Evolutionary conservation across 73 alveolate species (phyloP).

Genomic region (Blepharisma stoltei): DNA sequence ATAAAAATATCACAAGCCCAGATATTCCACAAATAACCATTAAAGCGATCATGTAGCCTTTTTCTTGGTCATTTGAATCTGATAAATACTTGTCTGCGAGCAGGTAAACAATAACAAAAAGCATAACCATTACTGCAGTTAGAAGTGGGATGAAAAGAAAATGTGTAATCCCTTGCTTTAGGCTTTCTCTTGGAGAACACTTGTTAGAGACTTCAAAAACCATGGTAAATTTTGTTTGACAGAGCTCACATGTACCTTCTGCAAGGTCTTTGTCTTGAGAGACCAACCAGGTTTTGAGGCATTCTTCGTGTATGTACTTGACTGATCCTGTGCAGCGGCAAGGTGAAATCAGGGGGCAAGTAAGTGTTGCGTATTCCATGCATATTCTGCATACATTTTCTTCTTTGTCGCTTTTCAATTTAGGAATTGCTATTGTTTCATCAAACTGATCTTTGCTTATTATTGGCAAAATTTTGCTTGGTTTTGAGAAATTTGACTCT

Average conservation of each 20-base stretch:
- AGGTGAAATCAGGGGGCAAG: slow-evolving; percentile 79
- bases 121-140: slow-evolving; percentile 14
- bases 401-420: background rate
- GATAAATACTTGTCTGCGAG: background rate
- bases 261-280: slow-evolving; percentile 52
- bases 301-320: slow-evolving; percentile 75
- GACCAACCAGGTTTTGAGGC: slow-evolving; percentile 76
- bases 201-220: background rate
- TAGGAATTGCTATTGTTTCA: no score
- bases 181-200: slow-evolving; percentile 23
- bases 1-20: slow-evolving; percentile 14
- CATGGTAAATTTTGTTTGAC: slow-evolving; percentile 52
- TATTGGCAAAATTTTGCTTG: no score
- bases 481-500: no score
- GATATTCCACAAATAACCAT: slow-evolving; percentile 12
- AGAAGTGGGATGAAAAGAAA: slow-evolving; percentile 12
- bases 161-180: background rate
- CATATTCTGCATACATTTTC: slow-evolving; percentile 35
- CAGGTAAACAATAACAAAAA: background rate
- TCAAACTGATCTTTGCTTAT: no score
- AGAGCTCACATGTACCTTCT: slow-evolving; percentile 72
- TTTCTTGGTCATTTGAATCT: background rate
- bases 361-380: slow-evolving; percentile 32
- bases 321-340: slow-evolving; percentile 88
- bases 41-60: slow-evolving; percentile 18